Evolutionary conservation across 805 yeast genomes (phyloP), one percentile per base, ranked within the genome.

Genomic region (Starmerella stigmatis): DNA sequence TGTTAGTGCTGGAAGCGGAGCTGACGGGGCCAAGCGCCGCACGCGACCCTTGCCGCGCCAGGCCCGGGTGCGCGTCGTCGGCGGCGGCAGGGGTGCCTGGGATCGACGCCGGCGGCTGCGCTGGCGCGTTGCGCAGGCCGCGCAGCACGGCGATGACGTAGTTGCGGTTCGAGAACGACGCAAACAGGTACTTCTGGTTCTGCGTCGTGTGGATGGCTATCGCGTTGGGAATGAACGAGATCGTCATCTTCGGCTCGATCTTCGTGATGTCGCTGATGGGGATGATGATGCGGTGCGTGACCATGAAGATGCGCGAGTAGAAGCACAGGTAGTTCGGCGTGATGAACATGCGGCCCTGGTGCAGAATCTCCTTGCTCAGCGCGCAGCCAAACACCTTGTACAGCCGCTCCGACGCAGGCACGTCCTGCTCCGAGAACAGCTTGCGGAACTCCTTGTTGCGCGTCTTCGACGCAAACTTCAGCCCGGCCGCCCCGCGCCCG

Each of bases 161-260:
- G 60, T 89, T 96, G 46, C 96, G 72, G 1, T 89, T 75, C 6
- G 85, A 67, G 58, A 89, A 86, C 45, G 94, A 84, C 12, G 95
- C 96, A 68, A 89, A 88, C 16, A 76, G 76, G 56, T 86, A 83
- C 50, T 74, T 76, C 4, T 71, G 74, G 63, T 69, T 47, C 25
- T 45, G 45, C n/a, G 21, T 30, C 12, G 47, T 50, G 54, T 78
- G 80, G 20, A 86, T 69, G 5, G 74, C 66, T 32, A 89, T 85
- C 3, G 94, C 96, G 60, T 89, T 89, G 19, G 94, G 94, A 57
- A 89, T 86, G 20, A 89, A 67, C 0, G 94, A 95, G 5, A 85
- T 96, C 0, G 96, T 86, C 16, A 78, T 72, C 47, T 78, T 81
- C 62, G 85, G 84, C 57, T 89, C 96, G 54, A 86, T 75, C 23